phyloP scores from a whole-genome alignment of 2,329 filamentous ascomycete species.

The Chrysosporium keratinophilum region DNA sequence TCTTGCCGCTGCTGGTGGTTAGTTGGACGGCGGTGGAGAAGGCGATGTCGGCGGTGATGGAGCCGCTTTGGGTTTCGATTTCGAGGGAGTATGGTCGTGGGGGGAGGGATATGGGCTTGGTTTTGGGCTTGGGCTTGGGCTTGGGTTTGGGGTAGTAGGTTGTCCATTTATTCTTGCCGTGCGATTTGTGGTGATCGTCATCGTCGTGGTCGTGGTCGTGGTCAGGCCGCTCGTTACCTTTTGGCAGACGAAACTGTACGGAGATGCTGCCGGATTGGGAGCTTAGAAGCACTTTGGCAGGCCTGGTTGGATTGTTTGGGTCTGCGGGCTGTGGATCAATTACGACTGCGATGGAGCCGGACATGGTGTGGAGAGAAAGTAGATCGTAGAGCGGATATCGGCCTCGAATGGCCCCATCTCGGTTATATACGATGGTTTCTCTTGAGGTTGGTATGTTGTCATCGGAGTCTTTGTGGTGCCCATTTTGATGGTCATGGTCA shows the following conservation, averaged over 20 bases:
- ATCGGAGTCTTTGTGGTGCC: not conserved
- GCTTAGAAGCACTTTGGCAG: constrained; percentile 23
- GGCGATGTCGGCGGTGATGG: constrained; percentile 35
- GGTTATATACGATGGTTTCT: constrained; percentile 18
- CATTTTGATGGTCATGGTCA: not conserved
- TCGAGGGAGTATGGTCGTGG: constrained; percentile 19
- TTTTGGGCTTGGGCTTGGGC: not conserved
- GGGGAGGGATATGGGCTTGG: constrained; percentile 12
- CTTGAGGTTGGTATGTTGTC: not conserved
- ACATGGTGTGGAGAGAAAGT: constrained; percentile 24
- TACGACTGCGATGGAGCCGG: constrained; percentile 23
- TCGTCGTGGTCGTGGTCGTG: not conserved
- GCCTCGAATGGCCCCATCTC: constrained; percentile 20
- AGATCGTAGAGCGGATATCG: constrained; percentile 26
- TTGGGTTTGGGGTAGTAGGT: too few species aligned
- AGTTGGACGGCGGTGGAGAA: constrained; percentile 40
- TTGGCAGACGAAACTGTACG: constrained; percentile 19
- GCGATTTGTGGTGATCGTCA: not conserved
- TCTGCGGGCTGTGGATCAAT: constrained; percentile 27
- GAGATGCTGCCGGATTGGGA: constrained; percentile 22
- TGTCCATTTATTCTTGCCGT: not conserved
- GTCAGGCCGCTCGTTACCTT: not conserved
- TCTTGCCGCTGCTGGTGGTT: constrained; percentile 38
- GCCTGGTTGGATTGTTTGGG: constrained; percentile 19
- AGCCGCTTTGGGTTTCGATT: constrained; percentile 23